phyloP scores from a whole-genome alignment of 1,284 basidiomycete genomes.

The Porogramme epimiltina region DNA sequence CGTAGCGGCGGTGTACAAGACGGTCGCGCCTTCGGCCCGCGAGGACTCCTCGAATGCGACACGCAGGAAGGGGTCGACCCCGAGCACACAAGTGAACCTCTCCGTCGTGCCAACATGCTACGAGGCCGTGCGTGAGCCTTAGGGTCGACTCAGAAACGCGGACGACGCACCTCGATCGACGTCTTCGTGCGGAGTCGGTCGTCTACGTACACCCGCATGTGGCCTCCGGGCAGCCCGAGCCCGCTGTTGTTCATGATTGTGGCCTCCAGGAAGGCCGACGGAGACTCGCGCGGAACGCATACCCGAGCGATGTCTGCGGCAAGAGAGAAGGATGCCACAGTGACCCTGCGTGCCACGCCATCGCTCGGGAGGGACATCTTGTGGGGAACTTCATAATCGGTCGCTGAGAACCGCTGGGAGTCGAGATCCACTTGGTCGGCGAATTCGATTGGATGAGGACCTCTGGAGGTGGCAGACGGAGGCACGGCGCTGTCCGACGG shows the following conservation, averaged over 20 bases:
- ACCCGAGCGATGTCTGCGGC: slow-evolving; percentile 48
- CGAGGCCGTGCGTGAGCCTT: no score
- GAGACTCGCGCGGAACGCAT: slow-evolving; percentile 48
- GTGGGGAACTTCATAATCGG: slow-evolving; percentile 15
- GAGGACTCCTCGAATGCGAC: slow-evolving; percentile 47
- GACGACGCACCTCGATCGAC: slow-evolving; percentile 37
- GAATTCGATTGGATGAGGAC: no score
- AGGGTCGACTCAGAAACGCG: no score
- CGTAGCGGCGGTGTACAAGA: background rate
- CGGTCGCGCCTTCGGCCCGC: slow-evolving; percentile 30
- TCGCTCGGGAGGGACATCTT: slow-evolving; percentile 52
- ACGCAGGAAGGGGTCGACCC: slow-evolving; percentile 46
- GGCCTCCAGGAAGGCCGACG: slow-evolving; percentile 45
- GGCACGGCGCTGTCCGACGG: no score
- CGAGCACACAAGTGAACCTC: slow-evolving; percentile 53
- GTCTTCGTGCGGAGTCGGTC: slow-evolving; percentile 51
- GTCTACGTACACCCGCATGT: slow-evolving; percentile 51
- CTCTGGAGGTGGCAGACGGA: no score
- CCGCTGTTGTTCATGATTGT: slow-evolving; percentile 53
- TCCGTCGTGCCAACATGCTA: slow-evolving; percentile 37
- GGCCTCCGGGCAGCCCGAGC: slow-evolving; percentile 51
- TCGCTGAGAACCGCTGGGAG: no score
- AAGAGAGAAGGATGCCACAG: slow-evolving; percentile 50
- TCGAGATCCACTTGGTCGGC: no score
- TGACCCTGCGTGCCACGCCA: slow-evolving; percentile 53